Base-by-base conservation (phyloP, 306 rosid species). In the Cucurbita moschata region DNA sequence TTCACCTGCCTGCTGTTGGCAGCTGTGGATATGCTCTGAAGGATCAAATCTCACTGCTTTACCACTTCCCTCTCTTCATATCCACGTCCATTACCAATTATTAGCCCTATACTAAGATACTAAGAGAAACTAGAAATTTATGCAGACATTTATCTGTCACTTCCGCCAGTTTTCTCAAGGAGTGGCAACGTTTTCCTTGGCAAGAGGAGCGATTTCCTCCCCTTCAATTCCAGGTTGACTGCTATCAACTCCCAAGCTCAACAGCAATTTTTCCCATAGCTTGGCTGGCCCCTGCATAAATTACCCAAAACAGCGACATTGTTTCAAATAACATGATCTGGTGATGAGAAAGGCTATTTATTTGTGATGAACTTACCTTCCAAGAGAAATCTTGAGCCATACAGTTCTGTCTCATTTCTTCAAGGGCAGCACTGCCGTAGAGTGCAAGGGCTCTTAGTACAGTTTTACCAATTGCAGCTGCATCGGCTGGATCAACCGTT, bases 201-300 rank as follows among this genome's bases (percentile, higher is more conserved):
- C 91, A 74, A 86, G 87, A 18, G 99, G 95, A 64, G 88, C 88
- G 74, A 87, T 79, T 82, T 94, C 99, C 3, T 91, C 99, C 2
- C 92, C 95, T 0, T 87, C 92, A 3, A 82, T 61, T 75, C 95
- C 97, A 11, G 90, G 80, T 79, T 79, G 77, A 16, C 79, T 80
- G n/a, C 86, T 90, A 6, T 86, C 82, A 18, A 89, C 97, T 44
- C 75, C 91, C 77, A 94, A 77, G 82, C 86, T 79, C 84, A 94
- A 55, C 67, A 94, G 78, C 57, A 85, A 47, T 68, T 80, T 82
- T 70, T 91, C 99, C 99, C 99, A 94, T 61, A 38, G 80, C 78
- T 81, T 86, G 8, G 99, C 85, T 46, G 99, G 99, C 38, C 73
- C 88, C 99, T 94, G 92, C 59, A 75, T 77, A 58, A 21, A 67